Evolutionary conservation across 1,284 basidiomycete species (phyloP), one percentile per base, ranked within the genome.

Genomic region (Lignosus rhinocerotis): DNA sequence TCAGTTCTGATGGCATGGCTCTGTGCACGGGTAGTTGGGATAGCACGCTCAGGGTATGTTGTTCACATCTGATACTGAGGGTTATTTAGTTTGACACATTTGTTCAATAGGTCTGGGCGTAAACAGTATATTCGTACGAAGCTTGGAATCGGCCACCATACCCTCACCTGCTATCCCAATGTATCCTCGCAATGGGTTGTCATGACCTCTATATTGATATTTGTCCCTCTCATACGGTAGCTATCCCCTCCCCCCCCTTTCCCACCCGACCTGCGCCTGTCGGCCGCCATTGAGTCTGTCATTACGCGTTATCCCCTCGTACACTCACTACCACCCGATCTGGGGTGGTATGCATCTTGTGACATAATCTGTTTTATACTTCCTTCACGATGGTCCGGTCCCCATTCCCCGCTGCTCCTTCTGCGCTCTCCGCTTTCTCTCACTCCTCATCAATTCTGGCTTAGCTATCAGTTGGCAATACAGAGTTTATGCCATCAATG

Each of bases 21-120:
- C 86, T 99, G 54, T 98, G 95, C 81, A 99, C 97, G 41, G 96
- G 96, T 59, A 93, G 89, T 72, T 99, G 96, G 97, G 96, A 99
- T 74, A 93, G 91, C 75, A 92, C 94, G 62, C 87, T 98, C 74
- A 89, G 94, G 87, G 93, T 96, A 72, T 70, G 87, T 81, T 55
- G 31, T 19, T 19, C 52, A 25, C 21, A n/a, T 46, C 9, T 21
- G 31, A 21, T 11, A 39, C 36, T 39, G 5, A 6, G 36, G 5
- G 10, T 34, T 17, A 9, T 51, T 6, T 7, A 6, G 10, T 6
- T 25, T 30, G 6, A 38, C 3, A 43, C 53, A 59, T 1, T 38
- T 30, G 1, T 3, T 44, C 36, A 52, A 21, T 56, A 80, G 78
- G 77, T 80, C 57, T 80, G 78, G 78, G 78, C 78, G 60, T 80